Evolutionary conservation across 345 rosid species (phyloP).

Genomic region (Hypericum androsaemum): DNA sequence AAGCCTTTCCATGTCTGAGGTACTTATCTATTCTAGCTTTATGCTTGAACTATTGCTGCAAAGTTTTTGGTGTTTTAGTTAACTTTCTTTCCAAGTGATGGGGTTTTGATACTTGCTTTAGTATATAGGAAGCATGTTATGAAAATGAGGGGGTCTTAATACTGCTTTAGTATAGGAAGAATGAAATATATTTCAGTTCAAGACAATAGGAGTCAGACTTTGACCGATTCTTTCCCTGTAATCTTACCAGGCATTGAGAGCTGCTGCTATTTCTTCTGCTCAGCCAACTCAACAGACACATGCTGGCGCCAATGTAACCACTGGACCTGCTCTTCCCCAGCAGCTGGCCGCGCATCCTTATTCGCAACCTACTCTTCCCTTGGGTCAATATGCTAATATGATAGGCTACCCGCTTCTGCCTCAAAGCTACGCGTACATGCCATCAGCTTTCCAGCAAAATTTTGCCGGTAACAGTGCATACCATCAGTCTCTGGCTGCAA

Average conservation of each 20-base stretch:
- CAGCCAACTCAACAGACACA: constrained; percentile 55
- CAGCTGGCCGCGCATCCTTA: constrained; percentile 89
- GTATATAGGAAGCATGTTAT: too few species aligned
- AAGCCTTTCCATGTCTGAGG: constrained; percentile 76
- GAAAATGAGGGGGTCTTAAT: too few species aligned
- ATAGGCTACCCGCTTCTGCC: constrained; percentile 78
- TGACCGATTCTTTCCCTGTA: constrained; percentile 8
- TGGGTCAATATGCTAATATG: constrained; percentile 85
- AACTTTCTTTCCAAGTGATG: not conserved
- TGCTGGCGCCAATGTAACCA: constrained; percentile 52
- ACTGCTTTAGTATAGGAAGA: constrained; percentile 1
- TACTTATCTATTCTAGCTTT: constrained; percentile 10
- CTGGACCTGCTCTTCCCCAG: constrained; percentile 73
- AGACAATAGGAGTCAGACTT: not conserved
- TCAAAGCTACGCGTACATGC: constrained; percentile 87
- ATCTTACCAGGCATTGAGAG: constrained; percentile 48
- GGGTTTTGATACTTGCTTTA: not conserved
- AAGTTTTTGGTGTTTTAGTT: too few species aligned
- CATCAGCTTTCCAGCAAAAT: constrained; percentile 83
- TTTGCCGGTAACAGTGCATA: constrained; percentile 69
- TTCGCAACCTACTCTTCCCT: constrained; percentile 73
- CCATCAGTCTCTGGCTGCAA: constrained; percentile 78
- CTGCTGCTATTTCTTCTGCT: constrained; percentile 50
- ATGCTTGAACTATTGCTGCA: not conserved
- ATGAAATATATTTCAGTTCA: not conserved